These are phyloP conservation scores for Cadophora sp. DNA, from an alignment of 2,329 filamentous ascomycete species.

Conservation along the genomic window DNA sequence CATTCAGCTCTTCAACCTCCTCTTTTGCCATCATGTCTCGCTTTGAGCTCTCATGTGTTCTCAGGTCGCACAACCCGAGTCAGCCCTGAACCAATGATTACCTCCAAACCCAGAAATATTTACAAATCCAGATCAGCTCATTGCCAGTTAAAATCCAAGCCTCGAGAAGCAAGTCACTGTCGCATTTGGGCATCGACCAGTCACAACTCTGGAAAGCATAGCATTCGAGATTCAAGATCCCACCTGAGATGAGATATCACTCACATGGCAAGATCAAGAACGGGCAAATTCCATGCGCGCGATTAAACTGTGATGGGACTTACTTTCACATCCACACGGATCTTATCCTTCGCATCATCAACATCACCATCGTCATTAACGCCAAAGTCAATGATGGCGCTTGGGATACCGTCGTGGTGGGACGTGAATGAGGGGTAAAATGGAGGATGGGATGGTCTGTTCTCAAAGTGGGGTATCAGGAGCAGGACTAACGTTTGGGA, in stretches of 20 bases:
- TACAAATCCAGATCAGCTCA: constrained; percentile 8
- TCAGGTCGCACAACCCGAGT: constrained; percentile 3
- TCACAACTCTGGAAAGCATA: constrained; percentile 3
- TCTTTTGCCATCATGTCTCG: not conserved
- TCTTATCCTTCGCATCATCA: not conserved
- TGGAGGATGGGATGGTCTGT: not conserved
- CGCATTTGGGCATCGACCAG: constrained; percentile 2
- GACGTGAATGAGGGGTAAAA: constrained; percentile 25
- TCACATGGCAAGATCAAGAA: not conserved
- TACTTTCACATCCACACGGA: not conserved
- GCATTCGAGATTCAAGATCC: not conserved
- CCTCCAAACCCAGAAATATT: not conserved
- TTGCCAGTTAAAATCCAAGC: not conserved
- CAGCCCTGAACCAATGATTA: not conserved
- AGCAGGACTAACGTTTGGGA: not conserved
- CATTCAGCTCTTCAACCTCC: constrained; percentile 10
- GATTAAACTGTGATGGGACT: constrained; percentile 25
- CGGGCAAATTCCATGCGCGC: constrained; percentile 19
- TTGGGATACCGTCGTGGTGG: constrained; percentile 13
- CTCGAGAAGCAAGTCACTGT: not conserved
- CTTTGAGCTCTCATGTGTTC: not conserved
- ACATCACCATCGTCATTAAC: not conserved
- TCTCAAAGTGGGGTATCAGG: constrained; percentile 10
- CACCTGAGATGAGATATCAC: constrained; percentile 2
- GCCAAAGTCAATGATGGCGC: not conserved